Evolutionary conservation across 2,329 filamentous ascomycete genomes (phyloP).

Genomic region (Colletotrichum simmondsii): DNA sequence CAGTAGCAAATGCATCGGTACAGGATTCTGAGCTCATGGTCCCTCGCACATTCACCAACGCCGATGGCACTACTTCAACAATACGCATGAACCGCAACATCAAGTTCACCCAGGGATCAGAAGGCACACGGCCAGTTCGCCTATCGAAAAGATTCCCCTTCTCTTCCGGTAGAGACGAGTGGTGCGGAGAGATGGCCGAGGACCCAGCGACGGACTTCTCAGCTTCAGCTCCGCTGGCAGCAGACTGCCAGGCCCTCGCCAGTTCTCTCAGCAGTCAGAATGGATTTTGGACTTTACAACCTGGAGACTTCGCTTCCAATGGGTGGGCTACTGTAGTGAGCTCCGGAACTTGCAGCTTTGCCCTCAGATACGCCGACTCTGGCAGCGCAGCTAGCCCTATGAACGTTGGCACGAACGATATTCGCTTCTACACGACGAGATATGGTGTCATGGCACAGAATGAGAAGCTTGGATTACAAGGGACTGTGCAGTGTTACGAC

Average conservation of each 20-base stretch:
- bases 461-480: constrained; percentile 26
- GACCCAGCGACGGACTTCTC: constrained; percentile 22
- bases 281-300: constrained; percentile 29
- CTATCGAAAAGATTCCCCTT: constrained; percentile 18
- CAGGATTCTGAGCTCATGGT: not conserved
- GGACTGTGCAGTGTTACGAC: constrained; percentile 29
- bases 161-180: constrained; percentile 31
- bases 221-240: constrained; percentile 20
- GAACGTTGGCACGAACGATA: constrained; percentile 33
- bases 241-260: constrained; percentile 24
- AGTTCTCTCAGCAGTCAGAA: not conserved
- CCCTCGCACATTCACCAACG: not conserved
- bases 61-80: not conserved
- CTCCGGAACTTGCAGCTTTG: constrained; percentile 32
- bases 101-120: constrained; percentile 7
- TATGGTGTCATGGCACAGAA: constrained; percentile 12
- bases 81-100: constrained; percentile 11
- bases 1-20: not conserved
- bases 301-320: constrained; percentile 15
- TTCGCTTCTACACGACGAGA: constrained; percentile 29
- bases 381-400: constrained; percentile 5
- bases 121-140: constrained; percentile 12
- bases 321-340: constrained; percentile 30
- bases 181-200: constrained; percentile 31
- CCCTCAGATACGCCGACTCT: constrained; percentile 12